Percentiles rank a stretch among this genome's conserved stretches.
Conservation (phyloP, 1,284 basidiomycete genomes). For the Earliella scabrosa region DNA sequence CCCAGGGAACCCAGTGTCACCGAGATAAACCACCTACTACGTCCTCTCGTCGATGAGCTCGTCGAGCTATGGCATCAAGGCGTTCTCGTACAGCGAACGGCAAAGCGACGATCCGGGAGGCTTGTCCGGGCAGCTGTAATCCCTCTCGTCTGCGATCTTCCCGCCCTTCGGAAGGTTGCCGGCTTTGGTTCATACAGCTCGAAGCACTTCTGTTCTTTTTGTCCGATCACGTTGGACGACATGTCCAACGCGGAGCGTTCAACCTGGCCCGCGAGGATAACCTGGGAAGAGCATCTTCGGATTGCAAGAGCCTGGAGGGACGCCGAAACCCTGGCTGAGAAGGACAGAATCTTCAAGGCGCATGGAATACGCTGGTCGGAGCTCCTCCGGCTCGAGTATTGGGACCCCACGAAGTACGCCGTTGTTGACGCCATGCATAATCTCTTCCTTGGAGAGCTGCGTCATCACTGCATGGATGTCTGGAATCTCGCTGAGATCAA, state of each 20-base stretch:
- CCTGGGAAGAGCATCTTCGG: conserved; percentile 6
- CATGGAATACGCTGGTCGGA: conserved; percentile 40
- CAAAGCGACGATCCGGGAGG: conserved; percentile 1
- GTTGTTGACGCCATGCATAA: conserved; percentile 1
- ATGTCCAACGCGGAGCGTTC: conserved; percentile 8
- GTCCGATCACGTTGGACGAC: neutral
- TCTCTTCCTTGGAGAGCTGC: neutral
- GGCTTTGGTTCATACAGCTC: conserved; percentile 8
- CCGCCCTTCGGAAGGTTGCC: conserved; percentile 16
- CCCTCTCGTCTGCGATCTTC: too few relatives aligned
- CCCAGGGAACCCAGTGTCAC: conserved; percentile 10
- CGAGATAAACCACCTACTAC: conserved; percentile 28
- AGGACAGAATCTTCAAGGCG: conserved; percentile 26
- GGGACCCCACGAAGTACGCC: conserved; percentile 22
- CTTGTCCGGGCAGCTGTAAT: conserved; percentile 13
- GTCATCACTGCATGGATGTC: neutral
- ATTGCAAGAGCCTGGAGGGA: conserved; percentile 37
- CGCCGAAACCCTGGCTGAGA: conserved; percentile 23
- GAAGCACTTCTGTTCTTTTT: conserved; percentile 22
- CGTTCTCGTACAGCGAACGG: conserved; percentile 12
- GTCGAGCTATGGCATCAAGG: conserved; percentile 21
- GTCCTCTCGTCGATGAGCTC: conserved; percentile 27
- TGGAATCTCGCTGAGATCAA: neutral
- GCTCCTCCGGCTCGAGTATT: conserved; percentile 37
- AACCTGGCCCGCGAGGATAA: conserved; percentile 1